phyloP scores from a whole-genome alignment of 768 basidiomycete genomes.

The Podaxis sp. region DNA sequence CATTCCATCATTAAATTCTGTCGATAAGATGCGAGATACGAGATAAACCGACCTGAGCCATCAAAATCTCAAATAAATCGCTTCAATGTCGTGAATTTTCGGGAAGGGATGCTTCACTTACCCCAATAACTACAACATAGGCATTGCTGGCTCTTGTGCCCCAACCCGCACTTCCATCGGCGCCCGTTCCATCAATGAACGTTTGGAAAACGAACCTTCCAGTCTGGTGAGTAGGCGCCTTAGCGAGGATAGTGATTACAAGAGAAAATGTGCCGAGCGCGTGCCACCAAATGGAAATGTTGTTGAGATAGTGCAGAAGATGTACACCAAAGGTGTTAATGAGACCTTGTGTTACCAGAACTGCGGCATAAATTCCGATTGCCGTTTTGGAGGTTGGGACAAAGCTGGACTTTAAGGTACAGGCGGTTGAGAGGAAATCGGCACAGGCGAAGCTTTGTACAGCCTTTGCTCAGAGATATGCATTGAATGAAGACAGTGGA shows the following conservation, averaged over 20 bases:
- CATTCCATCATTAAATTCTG: neutral
- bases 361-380: conserved; percentile 67
- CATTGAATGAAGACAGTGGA: conserved; percentile 37
- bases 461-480: conserved; percentile 27
- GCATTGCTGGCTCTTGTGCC: conserved; percentile 61
- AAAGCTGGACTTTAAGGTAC: conserved; percentile 58
- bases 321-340: conserved; percentile 77
- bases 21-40: neutral
- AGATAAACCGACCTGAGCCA: conserved; percentile 51
- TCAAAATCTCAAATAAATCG: conserved; percentile 42
- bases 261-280: conserved; percentile 66
- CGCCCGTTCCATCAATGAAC: conserved; percentile 70
- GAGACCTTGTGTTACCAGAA: conserved; percentile 64
- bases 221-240: conserved; percentile 68
- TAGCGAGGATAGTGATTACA: conserved; percentile 66
- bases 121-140: conserved; percentile 70
- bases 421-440: conserved; percentile 63
- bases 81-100: neutral
- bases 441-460: conserved; percentile 57
- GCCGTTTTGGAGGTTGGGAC: conserved; percentile 55
- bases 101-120: conserved; percentile 20
- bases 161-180: conserved; percentile 50
- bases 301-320: conserved; percentile 65
- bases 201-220: conserved; percentile 67
- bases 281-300: conserved; percentile 74